Conservation (phyloP, 768 basidiomycete species). For the Baorangia bicolor region DNA sequence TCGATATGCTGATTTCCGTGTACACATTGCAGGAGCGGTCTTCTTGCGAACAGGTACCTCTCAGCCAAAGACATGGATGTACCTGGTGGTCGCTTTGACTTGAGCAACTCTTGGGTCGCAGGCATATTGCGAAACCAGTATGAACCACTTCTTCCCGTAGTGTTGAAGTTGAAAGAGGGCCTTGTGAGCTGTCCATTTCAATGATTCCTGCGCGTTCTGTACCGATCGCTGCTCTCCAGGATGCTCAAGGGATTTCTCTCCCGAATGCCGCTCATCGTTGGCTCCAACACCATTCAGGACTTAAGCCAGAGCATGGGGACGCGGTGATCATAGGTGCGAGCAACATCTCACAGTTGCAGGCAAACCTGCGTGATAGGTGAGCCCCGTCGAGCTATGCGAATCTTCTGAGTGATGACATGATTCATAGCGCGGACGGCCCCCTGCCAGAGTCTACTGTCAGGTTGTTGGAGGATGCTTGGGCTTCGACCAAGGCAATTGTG, state of each 20-base stretch:
- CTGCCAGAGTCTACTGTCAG: not conserved
- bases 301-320: not conserved
- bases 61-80: not conserved
- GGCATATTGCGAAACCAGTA: not conserved
- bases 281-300: not conserved
- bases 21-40: not conserved
- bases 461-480: not conserved
- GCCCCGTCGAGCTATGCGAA: not conserved
- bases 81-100: not conserved
- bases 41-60: not conserved
- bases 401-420: not conserved
- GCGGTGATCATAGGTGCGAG: not conserved
- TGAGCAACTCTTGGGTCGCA: not conserved
- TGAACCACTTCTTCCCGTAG: not conserved
- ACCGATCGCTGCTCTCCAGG: not conserved
- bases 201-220: too few relatives aligned
- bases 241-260: not conserved
- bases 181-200: not conserved
- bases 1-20: not conserved
- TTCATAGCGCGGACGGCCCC: not conserved
- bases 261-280: not conserved
- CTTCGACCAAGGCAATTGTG: not conserved
- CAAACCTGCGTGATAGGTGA: not conserved
- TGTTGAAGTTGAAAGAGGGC: constrained; percentile 1
- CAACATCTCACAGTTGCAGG: not conserved